Percentiles rank a stretch among this genome's conserved stretches.
phyloP scores from a whole-genome alignment of 2,329 filamentous ascomycete genomes.

The Xylariales sp. region DNA sequence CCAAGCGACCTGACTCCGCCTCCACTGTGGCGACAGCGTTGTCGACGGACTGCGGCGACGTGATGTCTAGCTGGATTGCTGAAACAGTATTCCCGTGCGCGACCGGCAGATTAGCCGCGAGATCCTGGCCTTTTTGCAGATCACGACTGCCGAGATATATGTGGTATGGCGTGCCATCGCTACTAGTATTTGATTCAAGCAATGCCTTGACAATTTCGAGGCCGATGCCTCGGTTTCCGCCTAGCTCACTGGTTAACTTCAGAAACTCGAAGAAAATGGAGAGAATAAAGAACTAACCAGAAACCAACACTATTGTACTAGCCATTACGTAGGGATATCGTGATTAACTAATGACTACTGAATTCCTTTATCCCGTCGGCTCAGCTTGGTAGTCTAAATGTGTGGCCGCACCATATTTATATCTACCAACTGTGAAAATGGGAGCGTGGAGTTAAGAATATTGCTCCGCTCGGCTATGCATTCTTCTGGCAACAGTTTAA shows the following conservation, averaged over 20 bases:
- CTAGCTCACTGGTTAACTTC: slow-evolving; percentile 25
- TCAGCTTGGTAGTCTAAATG: neutral
- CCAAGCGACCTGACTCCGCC: slow-evolving; percentile 35
- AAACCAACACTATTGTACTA: slow-evolving; percentile 40
- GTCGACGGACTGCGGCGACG: slow-evolving; percentile 32
- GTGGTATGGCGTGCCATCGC: slow-evolving; percentile 38
- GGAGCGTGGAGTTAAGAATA: neutral
- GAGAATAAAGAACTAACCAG: slow-evolving; percentile 25
- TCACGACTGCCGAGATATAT: slow-evolving; percentile 40
- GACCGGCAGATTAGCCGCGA: neutral
- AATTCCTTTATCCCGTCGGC: neutral
- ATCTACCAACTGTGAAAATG: neutral
- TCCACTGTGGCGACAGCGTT: slow-evolving; percentile 32
- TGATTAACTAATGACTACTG: neutral
- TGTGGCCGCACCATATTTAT: neutral
- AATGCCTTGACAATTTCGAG: slow-evolving; percentile 39
- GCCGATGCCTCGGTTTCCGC: slow-evolving; percentile 42
- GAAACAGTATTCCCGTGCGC: slow-evolving; percentile 37
- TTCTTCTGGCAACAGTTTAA: neutral
- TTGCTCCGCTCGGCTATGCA: neutral
- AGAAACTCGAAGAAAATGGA: neutral
- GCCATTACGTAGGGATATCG: slow-evolving; percentile 18
- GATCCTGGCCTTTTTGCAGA: slow-evolving; percentile 28
- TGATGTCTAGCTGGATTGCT: slow-evolving; percentile 41
- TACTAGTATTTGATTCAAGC: slow-evolving; percentile 21